Evolutionary conservation across 2,329 filamentous ascomycete genomes (phyloP).

Genomic region (Malbranchea cinnamomea): DNA sequence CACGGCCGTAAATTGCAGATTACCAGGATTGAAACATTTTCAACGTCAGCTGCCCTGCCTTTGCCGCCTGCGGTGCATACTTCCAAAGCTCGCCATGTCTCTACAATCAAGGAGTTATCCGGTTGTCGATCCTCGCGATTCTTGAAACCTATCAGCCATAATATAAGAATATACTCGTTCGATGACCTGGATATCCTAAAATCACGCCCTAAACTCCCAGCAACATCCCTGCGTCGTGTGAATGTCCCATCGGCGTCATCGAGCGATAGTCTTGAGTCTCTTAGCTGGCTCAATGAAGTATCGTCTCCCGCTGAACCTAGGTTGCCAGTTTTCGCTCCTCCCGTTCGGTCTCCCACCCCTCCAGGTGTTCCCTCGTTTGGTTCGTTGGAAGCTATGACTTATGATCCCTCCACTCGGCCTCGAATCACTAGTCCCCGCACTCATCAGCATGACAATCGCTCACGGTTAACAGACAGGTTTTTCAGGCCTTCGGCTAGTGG

Average conservation of each 20-base stretch:
- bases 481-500: background rate
- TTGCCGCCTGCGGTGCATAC: too few species aligned
- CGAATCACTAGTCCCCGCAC: background rate
- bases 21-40: too few species aligned
- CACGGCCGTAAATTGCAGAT: too few species aligned
- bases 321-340: constrained; percentile 24
- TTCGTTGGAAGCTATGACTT: constrained; percentile 23
- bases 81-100: too few species aligned
- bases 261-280: constrained; percentile 11
- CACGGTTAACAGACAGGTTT: constrained; percentile 2
- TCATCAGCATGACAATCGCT: constrained; percentile 4
- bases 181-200: constrained; percentile 14
- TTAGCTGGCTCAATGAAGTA: constrained; percentile 14
- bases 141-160: too few species aligned
- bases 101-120: too few species aligned
- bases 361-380: constrained; percentile 31
- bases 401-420: constrained; percentile 6
- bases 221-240: constrained; percentile 6
- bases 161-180: constrained; percentile 14
- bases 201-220: constrained; percentile 7
- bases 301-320: constrained; percentile 17
- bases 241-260: constrained; percentile 13
- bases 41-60: too few species aligned
- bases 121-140: too few species aligned
- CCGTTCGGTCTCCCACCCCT: constrained; percentile 25